Base-by-base conservation (phyloP, 345 rosid genomes). In the Ceriops zippeliana region DNA sequence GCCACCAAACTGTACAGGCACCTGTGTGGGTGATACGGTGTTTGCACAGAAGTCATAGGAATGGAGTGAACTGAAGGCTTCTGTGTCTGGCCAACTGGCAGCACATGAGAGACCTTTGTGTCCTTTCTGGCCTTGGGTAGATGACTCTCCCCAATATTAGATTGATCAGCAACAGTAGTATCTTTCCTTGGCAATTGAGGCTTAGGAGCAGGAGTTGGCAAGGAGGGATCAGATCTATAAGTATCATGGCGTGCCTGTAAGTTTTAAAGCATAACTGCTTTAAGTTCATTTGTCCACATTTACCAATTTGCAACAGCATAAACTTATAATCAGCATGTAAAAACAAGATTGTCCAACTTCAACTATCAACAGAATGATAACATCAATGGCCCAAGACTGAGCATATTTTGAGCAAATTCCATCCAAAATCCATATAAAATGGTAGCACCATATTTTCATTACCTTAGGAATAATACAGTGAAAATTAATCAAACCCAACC, bases 191-290 rank as follows among this genome's bases (percentile, higher is more conserved):
- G 82, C 53, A 65, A 28, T 67, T 79, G 87, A n/a, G 82, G 87
- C 78, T 82, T 90, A 28, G 93, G 82, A 60, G 65, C 67, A 67
- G 89, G 83, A 76, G 72, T 76, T 52, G 96, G 88, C 74, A 86
- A 26, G 32, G 87, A 79, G 21, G 85, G 82, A 20, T 73, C 88
- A 35, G 91, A 13, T 72, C 80, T 85, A 42, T 76, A 73, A 54
- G 90, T 37, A 66, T 84, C 83, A 76, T 85, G 95, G 42, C 86
- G 86, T 71, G 86, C 88, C 99, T 95, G 93, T 82, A 83, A 67
- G 70, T 61, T 20, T 63, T 72, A 69, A 64, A 24, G 28, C 28
- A 27, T 24, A 56, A 27, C 26, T n/a, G 24, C 59, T 56, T 24
- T 21, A 42, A 9, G 15, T 38, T 0, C 22, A n/a, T n/a, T 54